These are phyloP conservation scores for Primulina tabacum DNA, from an alignment of 257 asterid genomes.

Conservation along the genomic window DNA sequence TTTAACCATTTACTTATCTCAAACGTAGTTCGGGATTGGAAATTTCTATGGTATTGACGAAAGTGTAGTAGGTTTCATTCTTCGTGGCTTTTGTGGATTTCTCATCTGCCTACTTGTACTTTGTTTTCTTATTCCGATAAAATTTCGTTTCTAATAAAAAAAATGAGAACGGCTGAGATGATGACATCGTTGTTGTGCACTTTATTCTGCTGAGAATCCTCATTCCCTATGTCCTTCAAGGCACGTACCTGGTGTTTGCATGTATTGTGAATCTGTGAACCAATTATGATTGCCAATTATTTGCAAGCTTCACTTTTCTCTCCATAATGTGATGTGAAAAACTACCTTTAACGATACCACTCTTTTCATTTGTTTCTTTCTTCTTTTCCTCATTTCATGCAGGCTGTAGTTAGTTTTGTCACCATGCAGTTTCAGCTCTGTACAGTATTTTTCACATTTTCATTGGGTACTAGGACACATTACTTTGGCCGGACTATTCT, in stretches of 20 bases:
- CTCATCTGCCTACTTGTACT: no score
- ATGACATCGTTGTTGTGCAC: background rate
- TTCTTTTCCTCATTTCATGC: constrained; percentile 23
- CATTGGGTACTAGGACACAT: constrained; percentile 93
- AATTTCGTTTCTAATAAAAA: no score
- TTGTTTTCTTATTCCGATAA: no score
- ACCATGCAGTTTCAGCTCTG: constrained; percentile 98
- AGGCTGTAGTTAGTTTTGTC: constrained; percentile 92
- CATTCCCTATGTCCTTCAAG: background rate
- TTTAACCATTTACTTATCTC: no score
- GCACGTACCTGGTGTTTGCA: background rate
- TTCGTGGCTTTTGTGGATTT: no score
- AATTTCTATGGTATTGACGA: no score
- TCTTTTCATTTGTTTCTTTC: constrained; percentile 15
- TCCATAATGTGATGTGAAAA: constrained; percentile 7
- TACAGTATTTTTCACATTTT: constrained; percentile 89
- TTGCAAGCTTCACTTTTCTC: constrained; percentile 7
- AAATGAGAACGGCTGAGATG: background rate
- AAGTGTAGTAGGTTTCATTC: no score
- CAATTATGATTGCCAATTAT: background rate
- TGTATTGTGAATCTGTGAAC: background rate
- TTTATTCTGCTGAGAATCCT: constrained; percentile 10
- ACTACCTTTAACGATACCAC: constrained; percentile 1
- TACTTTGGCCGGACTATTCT: constrained; percentile 97
- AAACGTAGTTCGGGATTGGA: no score